Base-by-base conservation (phyloP, 192 early-diverging fungal genomes). In the Cetraspora pellucida region DNA sequence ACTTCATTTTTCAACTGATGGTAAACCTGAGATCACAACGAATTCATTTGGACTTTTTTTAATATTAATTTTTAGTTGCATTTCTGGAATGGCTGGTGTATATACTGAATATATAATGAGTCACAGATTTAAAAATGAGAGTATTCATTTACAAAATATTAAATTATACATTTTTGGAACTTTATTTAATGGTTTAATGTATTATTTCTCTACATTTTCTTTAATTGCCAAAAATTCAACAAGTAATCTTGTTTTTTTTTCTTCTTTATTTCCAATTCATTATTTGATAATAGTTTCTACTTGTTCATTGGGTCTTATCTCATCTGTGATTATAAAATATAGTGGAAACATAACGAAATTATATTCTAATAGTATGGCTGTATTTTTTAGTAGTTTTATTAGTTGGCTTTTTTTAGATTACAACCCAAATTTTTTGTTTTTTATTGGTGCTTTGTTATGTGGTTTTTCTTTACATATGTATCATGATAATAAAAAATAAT, bases 101-200 rank as follows among this genome's bases (percentile, higher is more conserved):
- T 82, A 79, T 37, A 80, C 82, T 30, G 82, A 82, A 68, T 82
- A 80, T 72, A 79, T 82, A 68, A 82, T 82, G 82, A 82, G 80
- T 30, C 77, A 82, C 31, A 72, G 70, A 43, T 82, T 82, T 37
- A 72, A 72, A 3, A 66, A 75, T 10, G 82, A 82, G 61, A 80
- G 79, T 25, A 82, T 82, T 16, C 79, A 82, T 78, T 44, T 80
- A 8, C 82, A 82, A 49, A 82, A 82, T 64, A 80, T 80, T 55
- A 82, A 82, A 61, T 66, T 82, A 10, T 82, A 82, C 71, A 74
- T 80, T 72, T 82, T 82, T 76, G 82, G 82, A 31, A 78, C 80
- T 31, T 64, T 82, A 30, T 82, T 82, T 37, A 82, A 82, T 47
- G 78, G 82, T 5, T 52, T 78, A 25, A 78, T 79, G 31, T 82